phyloP scores from a whole-genome alignment of 2,329 filamentous ascomycete genomes.

The Diaporthe citri region DNA sequence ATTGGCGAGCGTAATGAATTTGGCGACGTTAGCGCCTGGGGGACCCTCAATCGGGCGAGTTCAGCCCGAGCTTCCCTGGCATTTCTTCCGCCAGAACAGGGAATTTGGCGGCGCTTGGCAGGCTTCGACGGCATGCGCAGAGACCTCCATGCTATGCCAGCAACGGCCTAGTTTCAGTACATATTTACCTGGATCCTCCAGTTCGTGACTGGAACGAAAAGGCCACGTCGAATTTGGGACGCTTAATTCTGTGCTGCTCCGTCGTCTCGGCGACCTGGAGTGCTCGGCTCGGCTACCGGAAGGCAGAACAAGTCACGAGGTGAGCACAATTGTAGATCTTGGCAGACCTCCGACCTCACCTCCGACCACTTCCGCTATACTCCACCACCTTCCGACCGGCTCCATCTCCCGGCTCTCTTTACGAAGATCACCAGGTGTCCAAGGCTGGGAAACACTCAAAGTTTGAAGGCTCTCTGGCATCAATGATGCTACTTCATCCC shows the following conservation, averaged over 20 bases:
- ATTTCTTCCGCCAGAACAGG: slow-evolving; percentile 19
- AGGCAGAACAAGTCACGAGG: background rate
- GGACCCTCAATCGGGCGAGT: slow-evolving; percentile 24
- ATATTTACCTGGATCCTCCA: too few relatives aligned
- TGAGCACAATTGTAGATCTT: background rate
- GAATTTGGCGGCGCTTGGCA: background rate
- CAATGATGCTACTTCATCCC: background rate
- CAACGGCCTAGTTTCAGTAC: background rate
- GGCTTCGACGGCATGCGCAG: background rate
- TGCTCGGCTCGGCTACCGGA: background rate
- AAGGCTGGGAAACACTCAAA: too few relatives aligned
- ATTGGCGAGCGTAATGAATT: slow-evolving; percentile 23
- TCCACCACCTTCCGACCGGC: background rate
- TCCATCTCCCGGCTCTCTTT: background rate
- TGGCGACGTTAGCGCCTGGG: background rate
- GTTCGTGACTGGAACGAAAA: background rate
- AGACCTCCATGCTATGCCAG: background rate
- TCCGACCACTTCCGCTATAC: background rate
- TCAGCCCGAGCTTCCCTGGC: slow-evolving; percentile 7
- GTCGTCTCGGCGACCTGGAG: background rate
- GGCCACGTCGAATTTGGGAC: background rate
- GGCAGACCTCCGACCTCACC: background rate
- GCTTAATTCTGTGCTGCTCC: background rate
- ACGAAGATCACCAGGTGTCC: background rate
- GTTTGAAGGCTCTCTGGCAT: background rate